Percentiles rank a stretch among this genome's conserved stretches.
Evolutionary conservation across 169 alveolate genomes (phyloP).

Genomic region (Cryptosporidium canis): DNA sequence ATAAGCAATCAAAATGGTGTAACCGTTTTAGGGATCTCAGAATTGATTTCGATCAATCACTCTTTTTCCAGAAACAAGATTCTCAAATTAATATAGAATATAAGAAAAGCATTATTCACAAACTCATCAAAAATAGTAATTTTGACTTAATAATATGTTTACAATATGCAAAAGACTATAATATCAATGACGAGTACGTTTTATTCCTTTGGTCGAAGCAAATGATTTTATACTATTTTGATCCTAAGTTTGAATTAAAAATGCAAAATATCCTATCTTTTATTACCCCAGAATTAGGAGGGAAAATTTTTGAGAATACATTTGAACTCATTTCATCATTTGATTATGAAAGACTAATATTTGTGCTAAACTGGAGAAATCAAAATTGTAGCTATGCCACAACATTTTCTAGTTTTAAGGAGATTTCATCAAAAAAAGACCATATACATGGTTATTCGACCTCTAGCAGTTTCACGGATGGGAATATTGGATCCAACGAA

Average conservation of each 20-base stretch:
- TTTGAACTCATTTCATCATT: constrained; percentile 24
- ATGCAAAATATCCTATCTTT: constrained; percentile 31
- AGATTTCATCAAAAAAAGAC: background rate
- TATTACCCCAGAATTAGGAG: constrained; percentile 31
- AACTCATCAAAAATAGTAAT: constrained; percentile 2
- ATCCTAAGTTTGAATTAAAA: background rate
- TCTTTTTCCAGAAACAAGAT: constrained; percentile 67
- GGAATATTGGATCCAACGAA: background rate
- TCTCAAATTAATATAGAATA: constrained; percentile 13
- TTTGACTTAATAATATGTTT: constrained; percentile 38
- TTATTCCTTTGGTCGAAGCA: constrained; percentile 30
- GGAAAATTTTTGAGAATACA: constrained; percentile 22
- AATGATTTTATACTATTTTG: constrained; percentile 9
- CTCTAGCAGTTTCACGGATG: background rate
- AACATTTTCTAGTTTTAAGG: background rate
- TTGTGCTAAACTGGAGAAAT: constrained; percentile 27
- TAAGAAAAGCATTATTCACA: constrained; percentile 27
- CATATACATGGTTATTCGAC: background rate
- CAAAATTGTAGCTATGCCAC: background rate
- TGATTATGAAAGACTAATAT: constrained; percentile 47
- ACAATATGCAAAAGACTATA: constrained; percentile 63
- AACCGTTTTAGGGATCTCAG: constrained; percentile 5
- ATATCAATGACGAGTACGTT: constrained; percentile 52
- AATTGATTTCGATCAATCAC: constrained; percentile 59
- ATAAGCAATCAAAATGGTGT: constrained; percentile 68